Evolutionary conservation across 352 stramenopile species (phyloP).

Genomic region (Lagenidium sp.): DNA sequence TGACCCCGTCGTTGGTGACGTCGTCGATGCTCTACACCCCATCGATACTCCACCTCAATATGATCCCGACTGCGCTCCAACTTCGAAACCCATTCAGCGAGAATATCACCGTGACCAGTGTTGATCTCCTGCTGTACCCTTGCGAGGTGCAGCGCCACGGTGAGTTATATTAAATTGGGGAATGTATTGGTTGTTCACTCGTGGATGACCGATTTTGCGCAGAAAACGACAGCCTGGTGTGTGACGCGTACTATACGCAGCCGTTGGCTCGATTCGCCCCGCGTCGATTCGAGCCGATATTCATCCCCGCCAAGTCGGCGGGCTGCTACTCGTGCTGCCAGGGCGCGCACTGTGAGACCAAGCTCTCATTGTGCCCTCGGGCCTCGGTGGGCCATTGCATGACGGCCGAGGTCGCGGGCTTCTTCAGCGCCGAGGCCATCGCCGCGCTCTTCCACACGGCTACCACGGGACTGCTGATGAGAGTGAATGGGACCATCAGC

Average conservation of each 20-base stretch:
- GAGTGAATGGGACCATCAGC: conserved; percentile 69
- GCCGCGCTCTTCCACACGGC: conserved; percentile 61
- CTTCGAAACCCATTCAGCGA: conserved; percentile 79
- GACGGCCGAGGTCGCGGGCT: conserved; percentile 49
- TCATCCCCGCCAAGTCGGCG: conserved; percentile 51
- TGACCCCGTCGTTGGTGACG: conserved; percentile 58
- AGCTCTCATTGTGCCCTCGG: conserved; percentile 49
- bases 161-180: too few relatives aligned
- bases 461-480: conserved; percentile 66
- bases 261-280: conserved; percentile 64
- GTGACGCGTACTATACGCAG: conserved; percentile 55
- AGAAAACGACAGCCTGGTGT: conserved; percentile 37
- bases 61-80: conserved; percentile 61
- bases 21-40: conserved; percentile 69
- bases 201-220: too few relatives aligned
- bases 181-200: too few relatives aligned
- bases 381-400: conserved; percentile 49
- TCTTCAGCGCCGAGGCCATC: conserved; percentile 70
- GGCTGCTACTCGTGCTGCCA: conserved; percentile 79
- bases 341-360: conserved; percentile 37
- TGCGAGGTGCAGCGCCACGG: conserved; percentile 53
- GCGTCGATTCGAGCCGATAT: conserved; percentile 48
- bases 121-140: conserved; percentile 68
- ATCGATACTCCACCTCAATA: conserved; percentile 57
- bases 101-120: conserved; percentile 52